Conservation (phyloP, 106 monocot genomes). For the Allium sativum region DNA sequence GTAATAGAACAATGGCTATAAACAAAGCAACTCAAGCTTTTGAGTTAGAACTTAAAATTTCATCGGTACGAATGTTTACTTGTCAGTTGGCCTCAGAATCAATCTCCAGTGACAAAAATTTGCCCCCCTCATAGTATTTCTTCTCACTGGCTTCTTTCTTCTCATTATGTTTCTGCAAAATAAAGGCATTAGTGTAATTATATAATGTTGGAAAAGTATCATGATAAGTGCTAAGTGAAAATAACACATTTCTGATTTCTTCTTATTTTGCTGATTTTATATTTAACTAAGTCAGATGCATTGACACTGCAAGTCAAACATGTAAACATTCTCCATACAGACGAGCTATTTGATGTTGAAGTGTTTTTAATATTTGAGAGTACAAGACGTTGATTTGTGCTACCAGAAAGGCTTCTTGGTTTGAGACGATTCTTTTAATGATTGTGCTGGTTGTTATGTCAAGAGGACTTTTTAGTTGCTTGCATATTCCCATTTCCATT, state of each 20-base stretch:
- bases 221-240: too few species aligned
- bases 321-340: too few species aligned
- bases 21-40: too few species aligned
- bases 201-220: background rate
- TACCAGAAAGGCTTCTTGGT: slow-evolving; percentile 42
- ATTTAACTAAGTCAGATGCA: too few species aligned
- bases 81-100: background rate
- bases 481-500: slow-evolving; percentile 22
- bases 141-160: slow-evolving; percentile 75
- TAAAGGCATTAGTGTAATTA: background rate
- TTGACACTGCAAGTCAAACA: too few species aligned
- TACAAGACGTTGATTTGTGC: background rate
- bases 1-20: too few species aligned
- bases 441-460: slow-evolving; percentile 41
- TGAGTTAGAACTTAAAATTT: too few species aligned
- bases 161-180: slow-evolving; percentile 62
- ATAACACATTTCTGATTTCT: too few species aligned
- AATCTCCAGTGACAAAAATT: slow-evolving; percentile 40
- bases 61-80: background rate
- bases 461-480: slow-evolving; percentile 24
- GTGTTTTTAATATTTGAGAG: too few species aligned
- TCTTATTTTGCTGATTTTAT: too few species aligned
- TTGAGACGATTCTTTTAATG: slow-evolving; percentile 34
- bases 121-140: slow-evolving; percentile 56
- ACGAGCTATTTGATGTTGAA: too few species aligned